phyloP scores from a whole-genome alignment of 2,329 filamentous ascomycete genomes.

The Cordyceps cicadae region DNA sequence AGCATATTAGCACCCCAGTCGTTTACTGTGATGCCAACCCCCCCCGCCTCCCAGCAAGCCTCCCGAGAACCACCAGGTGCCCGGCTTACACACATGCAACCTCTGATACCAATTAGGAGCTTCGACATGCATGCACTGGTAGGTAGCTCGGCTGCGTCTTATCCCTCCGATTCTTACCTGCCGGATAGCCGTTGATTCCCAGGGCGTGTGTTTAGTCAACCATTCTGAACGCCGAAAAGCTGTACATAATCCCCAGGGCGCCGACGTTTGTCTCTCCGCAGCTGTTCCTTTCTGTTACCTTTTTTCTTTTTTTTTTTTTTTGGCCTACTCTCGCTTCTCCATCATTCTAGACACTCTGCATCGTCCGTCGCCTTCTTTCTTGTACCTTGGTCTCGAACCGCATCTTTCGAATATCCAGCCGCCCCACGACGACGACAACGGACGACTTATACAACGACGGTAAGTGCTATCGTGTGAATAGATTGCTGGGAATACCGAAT shows the following conservation, averaged over 20 bases:
- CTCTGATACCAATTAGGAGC: not conserved
- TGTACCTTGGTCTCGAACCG: not conserved
- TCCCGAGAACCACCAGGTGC: not conserved
- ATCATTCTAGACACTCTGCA: not conserved
- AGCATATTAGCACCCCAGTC: too few species aligned
- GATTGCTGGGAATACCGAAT: too few species aligned
- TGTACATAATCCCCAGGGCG: not conserved
- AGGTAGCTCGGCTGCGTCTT: not conserved
- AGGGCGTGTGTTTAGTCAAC: not conserved
- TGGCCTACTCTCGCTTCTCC: not conserved
- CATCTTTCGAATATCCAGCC: not conserved
- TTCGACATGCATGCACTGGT: not conserved
- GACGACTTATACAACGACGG: not conserved
- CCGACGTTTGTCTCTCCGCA: not conserved
- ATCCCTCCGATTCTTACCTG: not conserved
- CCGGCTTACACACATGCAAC: not conserved
- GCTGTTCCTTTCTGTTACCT: not conserved
- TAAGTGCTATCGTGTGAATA: not conserved
- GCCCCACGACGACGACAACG: not conserved
- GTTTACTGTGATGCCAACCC: too few species aligned
- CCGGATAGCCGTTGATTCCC: not conserved
- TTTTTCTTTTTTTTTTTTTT: not conserved
- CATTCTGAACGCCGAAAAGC: not conserved
- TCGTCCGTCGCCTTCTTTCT: not conserved
- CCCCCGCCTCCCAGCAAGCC: too few species aligned